Evolutionary conservation across 805 yeast genomes (phyloP), one percentile per base, ranked within the genome.

Genomic region (Teunomyces tritomae): DNA sequence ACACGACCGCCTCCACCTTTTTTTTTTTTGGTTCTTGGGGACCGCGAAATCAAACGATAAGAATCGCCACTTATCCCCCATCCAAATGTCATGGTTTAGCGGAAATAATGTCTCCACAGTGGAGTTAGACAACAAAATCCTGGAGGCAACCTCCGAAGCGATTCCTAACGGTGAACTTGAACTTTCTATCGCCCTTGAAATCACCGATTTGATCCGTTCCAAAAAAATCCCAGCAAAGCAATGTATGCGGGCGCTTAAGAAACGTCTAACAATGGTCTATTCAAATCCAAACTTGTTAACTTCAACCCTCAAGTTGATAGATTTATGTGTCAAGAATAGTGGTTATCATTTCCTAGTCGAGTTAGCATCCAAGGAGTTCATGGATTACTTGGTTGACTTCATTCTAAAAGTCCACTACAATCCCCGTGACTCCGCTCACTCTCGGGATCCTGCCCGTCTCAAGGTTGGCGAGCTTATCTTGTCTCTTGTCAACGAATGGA

Each of bases 141-240:
- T 77, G 46, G 80, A 78, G 52, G 96, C 96, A 13, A 89, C 97
- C 0, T 84, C 91, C 33, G 96, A 89, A 63, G 73, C 87, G n/a
- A 85, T 91, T 40, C 97, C 97, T 4, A 82, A 85, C 59, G 97
- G 97, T 2, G 97, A 91, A 59, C 76, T 87, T 40, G 96, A 91
- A 58, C 69, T 86, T 49, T 76, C 77, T 2, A 56, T 61, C 20
- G 90, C 92, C 10, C 73, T 94, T 49, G 98, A 94, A 61, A 79
- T 92, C 46, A 86, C 96, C 44, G 99, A 94, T 64, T 62, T 83
- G 36, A 88, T 94, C 33, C 79, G 97, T 55, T 83, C 92, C 40
- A 89, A 89, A 59, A 82, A 84, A 49, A 82, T 89, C 8, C 76
- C 84, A 0, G 80, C 97, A 2, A 85, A 82, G 57, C 92, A 85